Evolutionary conservation across 2,329 filamentous ascomycete species (phyloP).

Genomic region (Aspergillus bombycis): DNA sequence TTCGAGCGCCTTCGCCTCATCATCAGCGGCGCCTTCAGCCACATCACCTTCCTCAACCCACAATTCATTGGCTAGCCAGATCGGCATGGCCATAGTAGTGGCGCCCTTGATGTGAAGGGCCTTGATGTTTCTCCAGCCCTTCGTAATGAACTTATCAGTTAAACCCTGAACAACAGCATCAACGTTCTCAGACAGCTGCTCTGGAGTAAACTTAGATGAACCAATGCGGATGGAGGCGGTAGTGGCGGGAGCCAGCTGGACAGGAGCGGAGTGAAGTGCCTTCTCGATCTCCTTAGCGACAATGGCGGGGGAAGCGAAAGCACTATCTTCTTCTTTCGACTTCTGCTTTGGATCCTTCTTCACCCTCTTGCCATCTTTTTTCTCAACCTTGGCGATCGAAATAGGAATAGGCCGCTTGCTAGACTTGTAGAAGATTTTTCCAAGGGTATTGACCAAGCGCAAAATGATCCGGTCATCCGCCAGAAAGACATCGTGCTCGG

Average conservation of each 20-base stretch:
- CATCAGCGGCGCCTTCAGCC: conserved; percentile 52
- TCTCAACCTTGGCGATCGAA: conserved; percentile 66
- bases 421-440: conserved; percentile 92
- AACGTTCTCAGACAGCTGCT: conserved; percentile 80
- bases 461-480: conserved; percentile 83
- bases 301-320: conserved; percentile 62
- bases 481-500: conserved; percentile 90
- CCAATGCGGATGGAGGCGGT: conserved; percentile 82
- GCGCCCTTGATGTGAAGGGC: conserved; percentile 88
- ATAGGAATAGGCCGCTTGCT: conserved; percentile 87
- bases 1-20: conserved; percentile 37
- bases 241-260: conserved; percentile 76
- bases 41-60: conserved; percentile 82
- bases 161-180: conserved; percentile 70
- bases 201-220: conserved; percentile 70
- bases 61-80: conserved; percentile 91
- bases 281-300: conserved; percentile 81
- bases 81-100: conserved; percentile 83
- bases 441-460: conserved; percentile 74
- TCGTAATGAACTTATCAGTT: conserved; percentile 77
- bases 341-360: conserved; percentile 59
- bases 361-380: conserved; percentile 61
- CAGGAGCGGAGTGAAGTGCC: conserved; percentile 74
- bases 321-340: conserved; percentile 47
- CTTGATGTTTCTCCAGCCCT: conserved; percentile 85